Evolutionary conservation across 2,329 filamentous ascomycete species (phyloP), one percentile per base, ranked within the genome.

Genomic region (Penicillium sp.): DNA sequence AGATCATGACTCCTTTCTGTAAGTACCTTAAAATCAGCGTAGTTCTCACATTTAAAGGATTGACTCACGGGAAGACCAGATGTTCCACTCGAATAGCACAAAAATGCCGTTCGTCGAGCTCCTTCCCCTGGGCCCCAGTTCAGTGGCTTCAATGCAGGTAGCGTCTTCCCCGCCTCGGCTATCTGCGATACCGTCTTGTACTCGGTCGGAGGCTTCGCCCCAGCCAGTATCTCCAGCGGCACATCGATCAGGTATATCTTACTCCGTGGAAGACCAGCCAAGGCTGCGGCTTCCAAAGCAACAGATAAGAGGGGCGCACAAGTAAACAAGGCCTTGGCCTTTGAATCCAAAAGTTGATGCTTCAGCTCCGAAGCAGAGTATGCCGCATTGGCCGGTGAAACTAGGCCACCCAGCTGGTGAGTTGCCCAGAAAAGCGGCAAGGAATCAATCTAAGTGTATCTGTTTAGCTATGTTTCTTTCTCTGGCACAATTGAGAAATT

Each of bases 1-100:
- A 90, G 57, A 93, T 90, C 87, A 90, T 91, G 52, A 93, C 90
- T 45, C 89, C 90, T 87, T 92, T 91, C 85, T 90, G 56, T 27
- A 59, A 43, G 27, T 16, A 24, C 16, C 9, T 4, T 10, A 21
- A 26, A 14, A 16, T 69, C 48, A 69, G 60, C 29, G 22, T 42
- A 39, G n/a, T 22, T 22, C 6, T 5, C 4, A 21, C 22, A 7
- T 31, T 3, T 4, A 35, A n/a, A n/a, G n/a, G n/a, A n/a, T 49
- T 16, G 7, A 81, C 50, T 67, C 78, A 89, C 87, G 16, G 90
- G 90, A 37, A 93, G 76, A 3, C 90, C 90, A 11, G 89, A 92
- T 1, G 90, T 93, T 21, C 90, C 90, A 70, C 87, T 90, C 0
- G 88, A 91, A 71, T 91, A 93, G 76, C 89, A 92, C 45, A 96